Conservation (phyloP, 139 green algal genomes). For the Axilococcus clingmanii region DNA sequence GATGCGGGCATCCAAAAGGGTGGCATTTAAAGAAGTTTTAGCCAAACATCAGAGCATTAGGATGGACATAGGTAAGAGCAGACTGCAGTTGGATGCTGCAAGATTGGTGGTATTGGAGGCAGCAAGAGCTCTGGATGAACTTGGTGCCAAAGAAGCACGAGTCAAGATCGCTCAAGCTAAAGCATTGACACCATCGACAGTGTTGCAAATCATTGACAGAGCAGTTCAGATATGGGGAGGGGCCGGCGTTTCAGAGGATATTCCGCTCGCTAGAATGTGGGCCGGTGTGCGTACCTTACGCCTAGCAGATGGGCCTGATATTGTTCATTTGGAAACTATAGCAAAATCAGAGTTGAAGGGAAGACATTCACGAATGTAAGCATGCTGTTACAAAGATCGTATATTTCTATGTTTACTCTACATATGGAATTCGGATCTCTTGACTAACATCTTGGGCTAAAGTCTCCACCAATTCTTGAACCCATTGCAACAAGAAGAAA, state of each 20-base stretch:
- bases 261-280: constrained; percentile 74
- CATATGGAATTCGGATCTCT: not conserved
- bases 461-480: no score
- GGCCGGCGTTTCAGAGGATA: constrained; percentile 72
- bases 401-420: not conserved
- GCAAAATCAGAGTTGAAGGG: constrained; percentile 66
- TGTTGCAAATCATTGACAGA: constrained; percentile 65
- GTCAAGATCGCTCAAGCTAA: constrained; percentile 84
- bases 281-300: constrained; percentile 78
- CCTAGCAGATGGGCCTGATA: constrained; percentile 93
- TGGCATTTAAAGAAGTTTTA: constrained; percentile 35
- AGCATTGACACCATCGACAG: constrained; percentile 66
- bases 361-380: no score
- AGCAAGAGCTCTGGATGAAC: constrained; percentile 59
- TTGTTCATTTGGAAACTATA: constrained; percentile 91
- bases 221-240: constrained; percentile 83
- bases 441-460: no score
- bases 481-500: constrained; percentile 91
- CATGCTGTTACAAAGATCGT: not conserved
- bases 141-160: constrained; percentile 74
- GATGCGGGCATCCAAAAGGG: not conserved
- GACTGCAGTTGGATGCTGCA: constrained; percentile 43
- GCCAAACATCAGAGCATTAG: constrained; percentile 51
- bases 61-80: constrained; percentile 36
- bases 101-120: constrained; percentile 72